phyloP scores from a whole-genome alignment of 73 alveolate species.

The Symbiodinium natans region DNA sequence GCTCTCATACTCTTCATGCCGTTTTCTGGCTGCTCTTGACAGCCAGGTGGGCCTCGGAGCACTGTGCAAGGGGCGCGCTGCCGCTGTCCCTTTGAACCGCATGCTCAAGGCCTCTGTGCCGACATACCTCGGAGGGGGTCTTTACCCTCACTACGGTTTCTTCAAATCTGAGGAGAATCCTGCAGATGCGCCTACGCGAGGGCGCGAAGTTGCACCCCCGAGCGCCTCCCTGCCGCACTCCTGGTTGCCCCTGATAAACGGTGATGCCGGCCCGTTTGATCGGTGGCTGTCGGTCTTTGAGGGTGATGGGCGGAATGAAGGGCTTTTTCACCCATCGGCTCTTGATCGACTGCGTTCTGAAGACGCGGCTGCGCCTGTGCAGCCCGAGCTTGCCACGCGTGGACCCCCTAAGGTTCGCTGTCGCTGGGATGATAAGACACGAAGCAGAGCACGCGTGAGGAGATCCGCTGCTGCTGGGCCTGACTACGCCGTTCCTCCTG shows the following conservation, averaged over 20 bases:
- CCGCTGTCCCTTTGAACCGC: neutral
- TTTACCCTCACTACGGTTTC: neutral
- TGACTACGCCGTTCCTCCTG: too few relatives aligned
- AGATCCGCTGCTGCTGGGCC: too few relatives aligned
- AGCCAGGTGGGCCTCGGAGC: neutral
- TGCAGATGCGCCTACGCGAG: constrained; percentile 12
- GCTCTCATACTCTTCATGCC: rapidly evolving
- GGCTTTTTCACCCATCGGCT: neutral
- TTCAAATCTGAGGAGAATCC: neutral
- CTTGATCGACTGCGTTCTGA: neutral
- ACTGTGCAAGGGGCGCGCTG: constrained; percentile 1
- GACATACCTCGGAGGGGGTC: neutral
- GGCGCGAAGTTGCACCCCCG: neutral
- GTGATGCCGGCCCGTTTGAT: neutral
- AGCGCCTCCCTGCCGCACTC: neutral
- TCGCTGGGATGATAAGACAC: neutral
- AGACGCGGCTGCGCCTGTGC: too few relatives aligned
- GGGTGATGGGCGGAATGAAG: neutral
- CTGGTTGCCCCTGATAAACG: neutral
- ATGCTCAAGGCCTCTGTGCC: neutral
- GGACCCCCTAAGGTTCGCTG: neutral
- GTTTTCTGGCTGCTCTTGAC: neutral
- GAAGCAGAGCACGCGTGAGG: too few relatives aligned
- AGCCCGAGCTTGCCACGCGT: too few relatives aligned
- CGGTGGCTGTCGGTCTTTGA: neutral